Conservation (phyloP, 768 basidiomycete species). For the Panus rudis region DNA sequence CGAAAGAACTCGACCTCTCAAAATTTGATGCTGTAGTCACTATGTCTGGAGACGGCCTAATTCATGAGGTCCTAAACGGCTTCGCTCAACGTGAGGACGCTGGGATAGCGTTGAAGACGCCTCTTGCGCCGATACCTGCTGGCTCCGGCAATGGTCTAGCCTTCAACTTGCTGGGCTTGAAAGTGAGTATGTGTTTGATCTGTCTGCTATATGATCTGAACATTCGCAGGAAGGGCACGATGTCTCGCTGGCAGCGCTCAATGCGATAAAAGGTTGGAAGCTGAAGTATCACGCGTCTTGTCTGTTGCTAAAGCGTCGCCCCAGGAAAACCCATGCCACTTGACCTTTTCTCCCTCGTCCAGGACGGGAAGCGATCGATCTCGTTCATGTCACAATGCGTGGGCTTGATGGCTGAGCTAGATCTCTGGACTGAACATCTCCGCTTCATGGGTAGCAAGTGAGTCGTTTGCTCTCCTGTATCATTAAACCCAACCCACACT, state of each 20-base stretch:
- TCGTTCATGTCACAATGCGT: constrained; percentile 82
- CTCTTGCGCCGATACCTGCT: constrained; percentile 73
- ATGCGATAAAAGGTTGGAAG: constrained; percentile 66
- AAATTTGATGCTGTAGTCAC: constrained; percentile 63
- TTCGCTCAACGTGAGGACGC: constrained; percentile 61
- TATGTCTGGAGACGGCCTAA: constrained; percentile 78
- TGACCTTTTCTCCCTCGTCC: constrained; percentile 73
- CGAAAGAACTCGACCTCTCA: constrained; percentile 44
- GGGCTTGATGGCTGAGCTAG: constrained; percentile 82
- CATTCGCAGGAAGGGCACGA: constrained; percentile 56
- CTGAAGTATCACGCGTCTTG: background rate
- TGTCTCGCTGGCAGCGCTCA: constrained; percentile 64
- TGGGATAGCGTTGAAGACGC: constrained; percentile 53
- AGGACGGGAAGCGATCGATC: constrained; percentile 52
- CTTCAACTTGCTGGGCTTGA: constrained; percentile 65
- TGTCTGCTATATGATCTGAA: background rate
- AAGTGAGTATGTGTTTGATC: constrained; percentile 32
- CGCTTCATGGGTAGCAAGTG: constrained; percentile 71
- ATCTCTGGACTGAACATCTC: constrained; percentile 76
- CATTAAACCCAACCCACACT: background rate
- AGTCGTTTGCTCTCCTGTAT: background rate
- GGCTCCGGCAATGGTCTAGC: constrained; percentile 77
- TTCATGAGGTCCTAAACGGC: constrained; percentile 83
- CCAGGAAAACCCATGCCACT: constrained; percentile 71
- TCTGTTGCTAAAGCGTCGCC: background rate